Base-by-base conservation (phyloP, 2,329 filamentous ascomycete species). In the Aspergillus sp. region DNA sequence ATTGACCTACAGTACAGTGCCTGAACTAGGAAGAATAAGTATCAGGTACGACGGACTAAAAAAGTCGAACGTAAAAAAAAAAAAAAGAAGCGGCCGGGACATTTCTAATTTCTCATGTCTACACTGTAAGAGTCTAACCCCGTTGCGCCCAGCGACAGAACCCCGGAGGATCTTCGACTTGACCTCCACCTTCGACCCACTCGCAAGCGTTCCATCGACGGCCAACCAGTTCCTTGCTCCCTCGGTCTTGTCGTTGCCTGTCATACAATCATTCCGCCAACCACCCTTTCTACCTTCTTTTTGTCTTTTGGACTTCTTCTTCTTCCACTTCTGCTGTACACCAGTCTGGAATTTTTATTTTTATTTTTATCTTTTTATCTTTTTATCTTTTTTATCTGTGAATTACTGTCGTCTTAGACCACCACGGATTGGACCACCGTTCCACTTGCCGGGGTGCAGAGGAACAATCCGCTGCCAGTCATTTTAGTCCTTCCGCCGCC, bases 111-210 rank as follows among this genome's bases (percentile, higher is more conserved):
- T 24, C 24, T 24, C 24, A 24, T 24, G 24, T 24, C 24, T 24
- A 24, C 22, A 22, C 20, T 22, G 24, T 24, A 24, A 24, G 24
- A 24, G 24, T 24, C 24, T 24, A 24, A 63, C 59, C 63, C 63
- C 58, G 61, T 20, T 20, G 20, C 20, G 20, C 20, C 20, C 20
- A 20, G 20, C 20, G 20, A 20, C 20, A 20, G 20, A 20, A 20
- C 20, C 63, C 63, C 58, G 63, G 65, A 67, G 64, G 65, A 67
- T 67, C 65, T 59, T 66, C 65, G 55, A 59, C 53, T 60, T 62
- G 59, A 55, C 61, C 62, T 62, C 58, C 59, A 65, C 62, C 53
- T 60, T 52, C 49, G 65, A 65, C 65, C 65, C 65, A 66, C 65
- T 60, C 46, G 39, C 52, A 56, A 57, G 60, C 56, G 55, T 62